Percentiles rank a stretch among this genome's conserved stretches.
These are phyloP conservation scores for Mallotus nudiflorus DNA, from an alignment of 345 rosid genomes.

Conservation along the genomic window DNA sequence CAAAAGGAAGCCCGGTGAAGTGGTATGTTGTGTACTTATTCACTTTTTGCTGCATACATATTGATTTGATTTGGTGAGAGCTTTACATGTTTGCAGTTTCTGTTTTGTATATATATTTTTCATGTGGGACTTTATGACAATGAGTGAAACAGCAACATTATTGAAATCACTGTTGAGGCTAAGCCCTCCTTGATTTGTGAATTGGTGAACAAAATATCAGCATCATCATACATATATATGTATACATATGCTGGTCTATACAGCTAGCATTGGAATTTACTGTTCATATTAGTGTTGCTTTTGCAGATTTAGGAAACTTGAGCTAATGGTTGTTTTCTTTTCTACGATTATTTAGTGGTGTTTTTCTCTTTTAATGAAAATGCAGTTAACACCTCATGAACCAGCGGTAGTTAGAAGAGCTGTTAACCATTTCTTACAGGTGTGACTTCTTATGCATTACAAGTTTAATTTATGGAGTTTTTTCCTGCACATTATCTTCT, in stretches of 20 bases:
- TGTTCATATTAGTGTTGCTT: not conserved
- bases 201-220: not conserved
- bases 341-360: not conserved
- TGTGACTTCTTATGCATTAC: conserved; percentile 8
- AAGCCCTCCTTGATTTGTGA: not conserved
- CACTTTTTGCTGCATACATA: not conserved
- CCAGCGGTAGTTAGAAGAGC: conserved; percentile 82
- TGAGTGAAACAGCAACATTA: not conserved
- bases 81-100: not conserved
- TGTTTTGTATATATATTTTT: too few species aligned
- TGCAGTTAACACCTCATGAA: conserved; percentile 96
- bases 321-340: not conserved
- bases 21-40: conserved; percentile 43
- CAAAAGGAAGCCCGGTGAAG: conserved; percentile 90
- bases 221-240: not conserved
- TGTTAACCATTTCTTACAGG: conserved; percentile 95
- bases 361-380: not conserved
- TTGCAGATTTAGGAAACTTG: not conserved
- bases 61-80: not conserved
- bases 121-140: too few species aligned
- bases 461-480: not conserved
- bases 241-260: not conserved
- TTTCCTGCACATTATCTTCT: not conserved
- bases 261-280: not conserved
- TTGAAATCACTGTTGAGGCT: not conserved